Percentiles rank a stretch among this genome's conserved stretches.
These are phyloP conservation scores for Sicyos baderoa DNA, from an alignment of 306 rosid species.

Conservation along the genomic window DNA sequence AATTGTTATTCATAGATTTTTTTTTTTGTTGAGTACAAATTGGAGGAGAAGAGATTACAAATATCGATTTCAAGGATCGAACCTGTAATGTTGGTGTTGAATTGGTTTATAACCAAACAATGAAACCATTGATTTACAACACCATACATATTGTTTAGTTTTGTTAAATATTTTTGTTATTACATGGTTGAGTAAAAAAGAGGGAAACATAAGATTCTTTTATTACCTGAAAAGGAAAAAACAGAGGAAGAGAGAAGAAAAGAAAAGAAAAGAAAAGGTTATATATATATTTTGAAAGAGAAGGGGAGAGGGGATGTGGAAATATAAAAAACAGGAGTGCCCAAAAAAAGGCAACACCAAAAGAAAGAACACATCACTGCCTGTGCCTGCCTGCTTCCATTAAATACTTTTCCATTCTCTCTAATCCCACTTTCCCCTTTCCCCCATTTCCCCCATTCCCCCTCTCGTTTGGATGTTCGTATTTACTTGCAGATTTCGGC, in stretches of 20 bases:
- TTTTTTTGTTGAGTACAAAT: too few species aligned
- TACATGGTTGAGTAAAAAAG: neutral
- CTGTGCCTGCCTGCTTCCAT: too few species aligned
- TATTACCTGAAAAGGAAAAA: neutral
- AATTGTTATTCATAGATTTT: too few species aligned
- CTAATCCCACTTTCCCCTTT: slow-evolving; percentile 21
- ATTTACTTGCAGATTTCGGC: slow-evolving; percentile 1
- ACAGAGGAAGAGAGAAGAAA: neutral
- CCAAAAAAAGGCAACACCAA: neutral
- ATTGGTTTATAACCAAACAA: too few species aligned
- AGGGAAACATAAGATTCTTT: neutral
- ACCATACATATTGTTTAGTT: too few species aligned
- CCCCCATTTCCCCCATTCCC: neutral
- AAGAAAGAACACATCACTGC: too few species aligned
- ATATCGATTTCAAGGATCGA: too few species aligned
- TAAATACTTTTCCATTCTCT: slow-evolving; percentile 18
- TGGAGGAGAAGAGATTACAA: too few species aligned
- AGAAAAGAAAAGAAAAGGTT: too few species aligned
- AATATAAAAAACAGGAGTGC: slow-evolving; percentile 16
- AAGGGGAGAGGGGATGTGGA: neutral
- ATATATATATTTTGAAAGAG: neutral
- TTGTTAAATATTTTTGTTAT: too few species aligned
- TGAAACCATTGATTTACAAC: too few species aligned
- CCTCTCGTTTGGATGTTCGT: slow-evolving; percentile 13
- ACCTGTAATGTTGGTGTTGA: too few species aligned